Conservation (phyloP, 2,329 filamentous ascomycete genomes). For the Capronia epimyces region DNA sequence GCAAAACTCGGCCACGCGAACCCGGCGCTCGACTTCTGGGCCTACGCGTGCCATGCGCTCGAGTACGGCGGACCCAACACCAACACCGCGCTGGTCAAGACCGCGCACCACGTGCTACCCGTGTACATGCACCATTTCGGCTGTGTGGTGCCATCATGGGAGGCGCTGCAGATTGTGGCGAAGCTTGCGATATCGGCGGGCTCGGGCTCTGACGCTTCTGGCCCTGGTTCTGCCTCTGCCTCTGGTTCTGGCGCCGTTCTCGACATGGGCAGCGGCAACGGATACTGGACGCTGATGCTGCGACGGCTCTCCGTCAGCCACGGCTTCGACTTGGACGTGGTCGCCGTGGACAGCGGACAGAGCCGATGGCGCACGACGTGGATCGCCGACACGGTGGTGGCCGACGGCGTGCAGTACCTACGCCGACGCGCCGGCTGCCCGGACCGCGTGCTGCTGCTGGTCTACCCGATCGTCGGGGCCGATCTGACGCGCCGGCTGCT, state of each 20-base stretch:
- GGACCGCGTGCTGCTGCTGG: slow-evolving; percentile 59
- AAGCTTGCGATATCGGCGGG: slow-evolving; percentile 42
- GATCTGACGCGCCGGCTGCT: slow-evolving; percentile 62
- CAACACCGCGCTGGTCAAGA: slow-evolving; percentile 48
- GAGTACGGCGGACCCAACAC: slow-evolving; percentile 59
- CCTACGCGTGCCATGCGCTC: slow-evolving; percentile 58
- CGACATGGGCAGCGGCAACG: slow-evolving; percentile 66
- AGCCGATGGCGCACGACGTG: slow-evolving; percentile 64
- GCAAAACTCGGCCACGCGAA: slow-evolving; percentile 51
- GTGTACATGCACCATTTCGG: slow-evolving; percentile 75
- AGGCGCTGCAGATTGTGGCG: slow-evolving; percentile 57
- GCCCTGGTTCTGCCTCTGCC: not conserved
- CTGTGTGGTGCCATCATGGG: slow-evolving; percentile 64
- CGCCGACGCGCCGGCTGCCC: slow-evolving; percentile 45
- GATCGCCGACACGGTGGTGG: slow-evolving; percentile 60
- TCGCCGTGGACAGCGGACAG: slow-evolving; percentile 62
- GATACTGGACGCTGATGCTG: slow-evolving; percentile 71
- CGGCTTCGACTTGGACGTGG: slow-evolving; percentile 50
- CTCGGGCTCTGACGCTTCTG: slow-evolving; percentile 17
- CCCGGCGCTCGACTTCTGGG: slow-evolving; percentile 64
- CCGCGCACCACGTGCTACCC: slow-evolving; percentile 63
- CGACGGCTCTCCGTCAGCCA: slow-evolving; percentile 53
- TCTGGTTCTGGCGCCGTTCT: slow-evolving; percentile 45
- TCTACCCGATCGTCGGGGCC: slow-evolving; percentile 65
- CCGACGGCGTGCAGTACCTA: slow-evolving; percentile 58